phyloP scores from a whole-genome alignment of 2,329 filamentous ascomycete species.

The Dactylellina parvicollis region DNA sequence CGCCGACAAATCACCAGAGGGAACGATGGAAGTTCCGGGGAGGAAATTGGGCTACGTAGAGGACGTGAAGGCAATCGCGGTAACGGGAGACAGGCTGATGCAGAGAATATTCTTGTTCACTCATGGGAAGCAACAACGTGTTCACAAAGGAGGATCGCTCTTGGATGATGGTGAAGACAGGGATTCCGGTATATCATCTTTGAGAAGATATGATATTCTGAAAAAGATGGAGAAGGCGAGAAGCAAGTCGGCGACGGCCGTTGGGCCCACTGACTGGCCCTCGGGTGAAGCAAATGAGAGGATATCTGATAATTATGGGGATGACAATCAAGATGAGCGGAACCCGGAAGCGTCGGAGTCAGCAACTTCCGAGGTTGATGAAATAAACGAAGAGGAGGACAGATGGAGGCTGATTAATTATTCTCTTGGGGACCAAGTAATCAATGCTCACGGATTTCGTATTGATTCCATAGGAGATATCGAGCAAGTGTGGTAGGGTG shows the following conservation, averaged over 20 bases:
- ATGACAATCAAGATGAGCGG: background rate
- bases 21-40: conserved; percentile 4
- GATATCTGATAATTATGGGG: background rate
- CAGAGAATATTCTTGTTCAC: conserved; percentile 35
- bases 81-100: conserved; percentile 28
- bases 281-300: background rate
- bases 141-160: conserved; percentile 22
- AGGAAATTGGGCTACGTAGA: conserved; percentile 38
- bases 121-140: conserved; percentile 23
- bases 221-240: background rate
- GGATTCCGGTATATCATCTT: conserved; percentile 33
- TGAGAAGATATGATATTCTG: conserved; percentile 26
- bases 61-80: conserved; percentile 35
- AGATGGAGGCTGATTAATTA: conserved; percentile 42
- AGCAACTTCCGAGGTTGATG: background rate
- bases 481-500: conserved; percentile 19
- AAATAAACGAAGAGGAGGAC: background rate
- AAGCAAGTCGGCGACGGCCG: too few species aligned
- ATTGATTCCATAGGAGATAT: conserved; percentile 18
- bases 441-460: background rate
- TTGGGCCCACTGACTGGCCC: too few species aligned
- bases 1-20: background rate
- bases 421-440: conserved; percentile 30
- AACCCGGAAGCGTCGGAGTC: background rate
- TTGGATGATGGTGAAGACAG: conserved; percentile 14